Percentiles rank a stretch among this genome's conserved stretches.
Conservation (phyloP, 371 early-diverging fungal species). For the Rhizopus microsporus region DNA sequence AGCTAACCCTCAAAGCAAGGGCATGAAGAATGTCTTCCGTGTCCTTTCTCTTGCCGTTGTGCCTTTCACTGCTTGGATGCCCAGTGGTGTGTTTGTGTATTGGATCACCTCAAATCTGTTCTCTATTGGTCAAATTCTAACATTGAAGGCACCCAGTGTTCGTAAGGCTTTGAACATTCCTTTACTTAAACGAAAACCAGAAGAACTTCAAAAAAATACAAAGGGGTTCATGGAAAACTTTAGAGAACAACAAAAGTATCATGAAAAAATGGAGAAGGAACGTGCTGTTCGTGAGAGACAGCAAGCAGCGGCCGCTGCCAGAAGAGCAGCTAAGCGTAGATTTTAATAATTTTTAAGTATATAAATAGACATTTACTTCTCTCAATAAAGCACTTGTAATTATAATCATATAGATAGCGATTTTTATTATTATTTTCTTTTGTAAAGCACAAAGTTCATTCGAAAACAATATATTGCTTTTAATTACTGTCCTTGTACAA, state of each 20-base stretch:
- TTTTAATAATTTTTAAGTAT: conserved; percentile 30
- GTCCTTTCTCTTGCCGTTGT: conserved; percentile 62
- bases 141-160: conserved; percentile 62
- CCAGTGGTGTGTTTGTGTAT: conserved; percentile 83
- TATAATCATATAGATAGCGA: no score
- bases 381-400: no score
- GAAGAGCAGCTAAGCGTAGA: conserved; percentile 53
- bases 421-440: no score
- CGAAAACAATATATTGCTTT: no score
- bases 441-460: no score
- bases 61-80: conserved; percentile 73
- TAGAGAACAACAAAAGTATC: conserved; percentile 39
- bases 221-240: conserved; percentile 53
- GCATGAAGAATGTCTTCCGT: conserved; percentile 75
- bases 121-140: conserved; percentile 70
- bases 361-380: neutral
- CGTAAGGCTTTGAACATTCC: conserved; percentile 63
- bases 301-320: conserved; percentile 48
- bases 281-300: conserved; percentile 52
- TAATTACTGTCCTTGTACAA: no score
- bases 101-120: conserved; percentile 80
- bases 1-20: conserved; percentile 43
- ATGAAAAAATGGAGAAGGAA: conserved; percentile 48
- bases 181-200: conserved; percentile 47
- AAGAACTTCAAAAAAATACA: conserved; percentile 47